A percentile compares a stretch with the other conserved stretches of the same genome.
Evolutionary conservation across 1,284 basidiomycete species (phyloP).

Genomic region (Malassezia obtusa): DNA sequence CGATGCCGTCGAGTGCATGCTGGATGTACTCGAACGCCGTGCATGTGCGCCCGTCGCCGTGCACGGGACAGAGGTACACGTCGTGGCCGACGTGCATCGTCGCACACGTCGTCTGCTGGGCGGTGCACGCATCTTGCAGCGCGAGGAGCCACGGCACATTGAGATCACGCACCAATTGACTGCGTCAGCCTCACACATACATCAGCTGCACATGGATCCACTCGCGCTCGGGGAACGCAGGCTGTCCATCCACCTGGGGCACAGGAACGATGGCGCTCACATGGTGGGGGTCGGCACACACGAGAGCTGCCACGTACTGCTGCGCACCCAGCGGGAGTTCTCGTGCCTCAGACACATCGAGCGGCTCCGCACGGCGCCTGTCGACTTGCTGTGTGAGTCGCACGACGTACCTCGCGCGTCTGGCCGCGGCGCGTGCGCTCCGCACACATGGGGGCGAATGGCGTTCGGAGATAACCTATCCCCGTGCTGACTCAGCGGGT

Average conservation of each 20-base stretch:
- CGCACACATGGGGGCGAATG: not conserved
- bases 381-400: not conserved
- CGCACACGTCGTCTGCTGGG: slow-evolving; percentile 58
- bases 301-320: slow-evolving; percentile 81
- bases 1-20: slow-evolving; percentile 86
- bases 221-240: slow-evolving; percentile 1
- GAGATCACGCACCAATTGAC: slow-evolving; percentile 63
- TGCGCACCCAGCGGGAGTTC: slow-evolving; percentile 89
- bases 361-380: slow-evolving; percentile 1
- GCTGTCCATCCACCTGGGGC: slow-evolving; percentile 31
- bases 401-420: slow-evolving; percentile 22
- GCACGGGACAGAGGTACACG: slow-evolving; percentile 89
- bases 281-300: slow-evolving; percentile 75
- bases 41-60: slow-evolving; percentile 56
- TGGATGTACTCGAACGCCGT: slow-evolving; percentile 95
- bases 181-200: not conserved
- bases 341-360: slow-evolving; percentile 45
- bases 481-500: not conserved
- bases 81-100: slow-evolving; percentile 97
- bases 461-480: not conserved
- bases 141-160: slow-evolving; percentile 77
- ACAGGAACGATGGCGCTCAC: slow-evolving; percentile 69
- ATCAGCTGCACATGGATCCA: slow-evolving; percentile 22
- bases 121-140: slow-evolving; percentile 66
- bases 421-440: slow-evolving; percentile 28